Evolutionary conservation across 169 alveolate species (phyloP).

Genomic region (Plasmodium gonderi): DNA sequence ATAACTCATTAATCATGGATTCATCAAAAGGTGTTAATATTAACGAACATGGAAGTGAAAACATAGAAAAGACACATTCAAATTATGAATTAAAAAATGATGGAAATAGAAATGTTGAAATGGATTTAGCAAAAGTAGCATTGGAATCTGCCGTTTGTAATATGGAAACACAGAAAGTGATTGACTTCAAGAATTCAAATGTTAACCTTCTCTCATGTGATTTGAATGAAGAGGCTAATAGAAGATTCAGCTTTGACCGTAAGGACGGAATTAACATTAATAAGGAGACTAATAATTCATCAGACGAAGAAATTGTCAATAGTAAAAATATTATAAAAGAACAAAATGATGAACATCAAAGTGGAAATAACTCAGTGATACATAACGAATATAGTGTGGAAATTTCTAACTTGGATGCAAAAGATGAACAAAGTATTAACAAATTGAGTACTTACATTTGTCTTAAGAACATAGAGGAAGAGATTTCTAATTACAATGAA

Average conservation of each 20-base stretch:
- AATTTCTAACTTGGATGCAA: neutral
- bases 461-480: neutral
- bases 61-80: neutral
- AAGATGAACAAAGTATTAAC: conserved; percentile 7
- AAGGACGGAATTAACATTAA: no score
- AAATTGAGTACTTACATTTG: neutral
- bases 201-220: neutral
- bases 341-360: neutral
- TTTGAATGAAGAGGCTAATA: neutral
- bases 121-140: neutral
- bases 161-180: neutral
- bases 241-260: no score
- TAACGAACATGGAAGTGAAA: neutral
- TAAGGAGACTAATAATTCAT: no score
- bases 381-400: neutral
- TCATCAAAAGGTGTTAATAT: neutral
- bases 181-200: neutral
- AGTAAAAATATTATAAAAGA: neutral
- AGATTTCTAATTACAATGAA: conserved; percentile 11
- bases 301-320: no score
- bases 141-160: neutral
- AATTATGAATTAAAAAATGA: neutral
- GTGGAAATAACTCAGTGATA: neutral
- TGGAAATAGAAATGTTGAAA: neutral
- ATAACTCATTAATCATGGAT: neutral